These are phyloP conservation scores for Penicillium odoratum DNA, from an alignment of 495 filamentous ascomycete species.

Conservation along the genomic window DNA sequence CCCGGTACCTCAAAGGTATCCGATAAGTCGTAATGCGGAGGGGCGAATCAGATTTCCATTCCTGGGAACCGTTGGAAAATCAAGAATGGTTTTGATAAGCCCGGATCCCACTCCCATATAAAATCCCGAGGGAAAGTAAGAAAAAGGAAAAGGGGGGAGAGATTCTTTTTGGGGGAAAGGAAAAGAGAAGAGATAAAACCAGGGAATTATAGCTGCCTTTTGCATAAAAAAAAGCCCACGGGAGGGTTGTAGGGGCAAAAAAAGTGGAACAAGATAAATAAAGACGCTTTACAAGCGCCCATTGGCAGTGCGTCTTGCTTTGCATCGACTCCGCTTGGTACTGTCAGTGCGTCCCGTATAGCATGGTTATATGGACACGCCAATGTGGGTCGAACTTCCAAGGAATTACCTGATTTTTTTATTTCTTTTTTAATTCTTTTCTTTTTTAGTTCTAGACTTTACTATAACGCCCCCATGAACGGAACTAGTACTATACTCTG, in stretches of 20 bases:
- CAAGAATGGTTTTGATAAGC: background rate
- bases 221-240: background rate
- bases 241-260: constrained; percentile 12
- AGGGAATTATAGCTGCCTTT: constrained; percentile 6
- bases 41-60: constrained; percentile 26
- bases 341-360: constrained; percentile 28
- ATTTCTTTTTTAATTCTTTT: background rate
- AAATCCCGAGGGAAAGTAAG: background rate
- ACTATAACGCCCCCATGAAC: background rate
- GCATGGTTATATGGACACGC: constrained; percentile 19
- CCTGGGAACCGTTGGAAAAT: constrained; percentile 21
- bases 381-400: constrained; percentile 14
- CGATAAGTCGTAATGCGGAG: constrained; percentile 19
- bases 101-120: background rate
- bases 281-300: constrained; percentile 22
- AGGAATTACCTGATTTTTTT: background rate
- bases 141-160: background rate
- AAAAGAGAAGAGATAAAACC: constrained; percentile 4
- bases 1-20: constrained; percentile 25
- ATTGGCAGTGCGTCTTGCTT: constrained; percentile 23
- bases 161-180: background rate
- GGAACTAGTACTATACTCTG: background rate
- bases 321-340: constrained; percentile 27
- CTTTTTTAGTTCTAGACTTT: background rate
- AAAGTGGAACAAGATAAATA: constrained; percentile 27